Base-by-base conservation (phyloP, 371 early-diverging fungal species). In the Syncephalastrum contaminatum region DNA sequence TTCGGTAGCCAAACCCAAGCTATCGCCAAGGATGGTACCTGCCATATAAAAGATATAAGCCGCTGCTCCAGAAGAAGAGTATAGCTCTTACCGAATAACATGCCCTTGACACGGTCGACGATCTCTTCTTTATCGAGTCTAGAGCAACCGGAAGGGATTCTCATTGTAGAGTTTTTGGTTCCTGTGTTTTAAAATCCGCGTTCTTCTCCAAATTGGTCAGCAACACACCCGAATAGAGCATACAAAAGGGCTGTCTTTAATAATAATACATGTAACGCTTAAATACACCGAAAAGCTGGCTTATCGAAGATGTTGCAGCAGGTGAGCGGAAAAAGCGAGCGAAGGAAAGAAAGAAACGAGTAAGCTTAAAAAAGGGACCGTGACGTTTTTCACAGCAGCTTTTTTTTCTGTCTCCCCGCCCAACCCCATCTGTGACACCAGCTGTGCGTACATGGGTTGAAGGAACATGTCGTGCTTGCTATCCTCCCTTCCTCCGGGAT, bases 21-120 rank as follows among this genome's bases (percentile, higher is more conserved):
- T 86, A 65, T 89, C 89, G 8, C 87, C 87, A 4, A 87, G 63
- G 21, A 86, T 85, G 46, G 83, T 80, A 43, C 88, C 86, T 85
- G 48, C 14, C 50, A 18, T 24, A n/a, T 49, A 24, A 25, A 30
- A 18, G 5, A 49, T 30, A 49, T 30, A 30, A 24, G 50, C 18
- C 3, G 7, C 6, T 36, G 3, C 30, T 36, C 6, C 4, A 8
- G 16, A 12, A 4, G 2, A 2, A 5, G 18, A 30, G 27, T 27
- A 25, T 40, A 50, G 2, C 27, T 19, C 54, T 59, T 67, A 77
- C 77, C 77, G 64, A 77, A 77, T 24, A 77, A 66, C 44, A 77
- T 48, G 36, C 77, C 77, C 48, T 77, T 77, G 22, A 73, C 68
- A 64, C 69, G 73, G 56, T 77, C 77, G 22, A 73, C 44, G 58